These are phyloP conservation scores for Penicillium sp. DNA, from an alignment of 2,329 filamentous ascomycete genomes.

Conservation along the genomic window DNA sequence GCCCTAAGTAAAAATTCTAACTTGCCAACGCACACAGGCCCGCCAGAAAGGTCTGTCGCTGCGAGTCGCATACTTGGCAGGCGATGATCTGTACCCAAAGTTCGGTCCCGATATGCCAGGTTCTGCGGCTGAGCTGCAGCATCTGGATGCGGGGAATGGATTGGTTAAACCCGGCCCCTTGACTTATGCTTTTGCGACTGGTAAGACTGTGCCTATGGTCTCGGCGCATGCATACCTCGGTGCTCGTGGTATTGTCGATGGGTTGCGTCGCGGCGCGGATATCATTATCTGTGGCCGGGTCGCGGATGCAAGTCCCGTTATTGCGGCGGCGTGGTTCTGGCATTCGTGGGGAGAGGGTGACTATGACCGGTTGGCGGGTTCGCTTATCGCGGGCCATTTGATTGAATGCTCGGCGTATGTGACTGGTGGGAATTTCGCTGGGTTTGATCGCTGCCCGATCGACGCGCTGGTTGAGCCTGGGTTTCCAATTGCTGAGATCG, in stretches of 20 bases:
- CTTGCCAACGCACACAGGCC: slow-evolving; percentile 24
- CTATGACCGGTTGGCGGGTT: slow-evolving; percentile 53
- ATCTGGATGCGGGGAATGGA: slow-evolving; percentile 45
- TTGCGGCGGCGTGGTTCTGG: slow-evolving; percentile 60
- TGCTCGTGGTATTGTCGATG: slow-evolving; percentile 34
- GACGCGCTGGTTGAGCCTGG: slow-evolving; percentile 47
- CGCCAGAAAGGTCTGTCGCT: slow-evolving; percentile 37
- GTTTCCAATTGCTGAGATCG: slow-evolving; percentile 55
- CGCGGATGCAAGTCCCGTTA: slow-evolving; percentile 53
- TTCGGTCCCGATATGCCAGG: slow-evolving; percentile 37
- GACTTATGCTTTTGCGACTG: slow-evolving; percentile 41
- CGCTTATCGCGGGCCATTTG: slow-evolving; percentile 55
- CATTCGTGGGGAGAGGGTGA: slow-evolving; percentile 53
- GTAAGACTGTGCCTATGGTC: slow-evolving; percentile 49
- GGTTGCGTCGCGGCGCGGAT: slow-evolving; percentile 40
- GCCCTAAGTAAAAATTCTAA: neutral
- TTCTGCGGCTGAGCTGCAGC: slow-evolving; percentile 34
- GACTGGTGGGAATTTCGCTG: slow-evolving; percentile 58
- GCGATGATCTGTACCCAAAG: slow-evolving; percentile 46
- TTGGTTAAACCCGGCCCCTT: slow-evolving; percentile 37
- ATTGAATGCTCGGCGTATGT: slow-evolving; percentile 59
- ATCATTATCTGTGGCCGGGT: slow-evolving; percentile 48
- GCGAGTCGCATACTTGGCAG: slow-evolving; percentile 48
- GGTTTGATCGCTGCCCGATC: slow-evolving; percentile 43
- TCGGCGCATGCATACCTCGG: slow-evolving; percentile 52